Evolutionary conservation across 192 early-diverging fungal species (phyloP).

Genomic region (Podila verticillata): DNA sequence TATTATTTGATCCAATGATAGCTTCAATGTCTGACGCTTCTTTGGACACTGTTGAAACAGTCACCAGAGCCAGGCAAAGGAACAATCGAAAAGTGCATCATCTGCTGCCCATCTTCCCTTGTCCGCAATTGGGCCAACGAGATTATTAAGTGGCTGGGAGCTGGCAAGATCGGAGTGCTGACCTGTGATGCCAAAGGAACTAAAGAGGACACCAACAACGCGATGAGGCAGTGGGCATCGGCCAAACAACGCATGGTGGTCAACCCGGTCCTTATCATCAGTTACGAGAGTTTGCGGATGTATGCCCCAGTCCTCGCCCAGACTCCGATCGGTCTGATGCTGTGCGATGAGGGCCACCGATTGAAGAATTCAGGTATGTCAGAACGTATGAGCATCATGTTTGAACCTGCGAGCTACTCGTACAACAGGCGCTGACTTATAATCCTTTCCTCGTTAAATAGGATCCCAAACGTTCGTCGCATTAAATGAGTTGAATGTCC

Average conservation of each 20-base stretch:
- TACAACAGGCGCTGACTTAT: neutral
- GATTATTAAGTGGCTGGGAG: conserved; percentile 92
- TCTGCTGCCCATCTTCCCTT: conserved; percentile 94
- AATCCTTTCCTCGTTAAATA: neutral
- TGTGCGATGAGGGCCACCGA: conserved; percentile 98
- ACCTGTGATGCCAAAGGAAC: conserved; percentile 91
- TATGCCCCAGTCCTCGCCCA: conserved; percentile 81
- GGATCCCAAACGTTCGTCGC: conserved; percentile 85
- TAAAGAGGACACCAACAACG: conserved; percentile 84
- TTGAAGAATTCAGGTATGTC: conserved; percentile 84
- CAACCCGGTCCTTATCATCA: conserved; percentile 95
- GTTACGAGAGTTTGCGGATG: conserved; percentile 93
- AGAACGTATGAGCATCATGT: too few species aligned
- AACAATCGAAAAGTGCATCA: conserved; percentile 96
- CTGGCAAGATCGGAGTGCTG: conserved; percentile 81
- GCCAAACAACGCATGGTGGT: conserved; percentile 88
- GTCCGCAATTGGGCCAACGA: conserved; percentile 99
- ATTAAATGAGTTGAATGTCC: conserved; percentile 86
- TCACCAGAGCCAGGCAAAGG: conserved; percentile 88
- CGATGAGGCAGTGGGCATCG: conserved; percentile 81
- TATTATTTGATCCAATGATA: conserved; percentile 8
- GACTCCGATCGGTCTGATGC: conserved; percentile 87
- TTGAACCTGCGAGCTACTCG: too few species aligned
- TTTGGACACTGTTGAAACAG: conserved; percentile 98
- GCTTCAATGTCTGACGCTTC: conserved; percentile 90